Evolutionary conservation across 208 protist species (phyloP).

Genomic region (Histomonas meleagridis): DNA sequence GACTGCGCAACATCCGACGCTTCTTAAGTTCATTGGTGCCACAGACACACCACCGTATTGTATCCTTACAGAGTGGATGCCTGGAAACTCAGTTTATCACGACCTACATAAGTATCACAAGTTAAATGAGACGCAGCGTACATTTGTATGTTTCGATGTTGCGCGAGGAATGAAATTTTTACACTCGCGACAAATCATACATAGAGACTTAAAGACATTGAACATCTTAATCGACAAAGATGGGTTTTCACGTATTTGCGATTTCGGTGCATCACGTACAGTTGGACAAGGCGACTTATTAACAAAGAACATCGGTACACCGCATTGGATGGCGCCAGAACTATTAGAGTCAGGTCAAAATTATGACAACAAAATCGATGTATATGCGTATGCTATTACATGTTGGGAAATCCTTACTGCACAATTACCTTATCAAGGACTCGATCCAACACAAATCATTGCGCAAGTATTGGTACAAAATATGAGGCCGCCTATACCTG

Average conservation of each 20-base stretch:
- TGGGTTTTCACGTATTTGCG: background rate
- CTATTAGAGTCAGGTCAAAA: background rate
- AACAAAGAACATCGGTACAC: constrained; percentile 22
- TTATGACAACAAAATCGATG: constrained; percentile 34
- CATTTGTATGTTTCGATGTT: background rate
- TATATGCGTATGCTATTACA: constrained; percentile 24
- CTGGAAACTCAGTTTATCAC: background rate
- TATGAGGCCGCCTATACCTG: background rate
- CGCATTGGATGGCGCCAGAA: constrained; percentile 29
- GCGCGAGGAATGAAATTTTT: constrained; percentile 5
- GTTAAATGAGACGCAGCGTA: background rate
- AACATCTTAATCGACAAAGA: constrained; percentile 2
- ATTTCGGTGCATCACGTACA: background rate
- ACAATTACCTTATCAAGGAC: background rate
- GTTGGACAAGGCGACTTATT: background rate
- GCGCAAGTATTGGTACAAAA: background rate
- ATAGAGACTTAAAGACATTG: background rate
- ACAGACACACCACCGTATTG: constrained; percentile 19
- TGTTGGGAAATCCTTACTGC: constrained; percentile 18
- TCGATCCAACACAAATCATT: constrained; percentile 10
- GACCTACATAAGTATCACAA: background rate
- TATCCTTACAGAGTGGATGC: constrained; percentile 34
- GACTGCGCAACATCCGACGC: background rate
- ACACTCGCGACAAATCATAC: background rate
- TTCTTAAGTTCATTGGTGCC: background rate